Evolutionary conservation across 768 basidiomycete genomes (phyloP), one percentile per base, ranked within the genome.

Genomic region (Termitomyces sp.): DNA sequence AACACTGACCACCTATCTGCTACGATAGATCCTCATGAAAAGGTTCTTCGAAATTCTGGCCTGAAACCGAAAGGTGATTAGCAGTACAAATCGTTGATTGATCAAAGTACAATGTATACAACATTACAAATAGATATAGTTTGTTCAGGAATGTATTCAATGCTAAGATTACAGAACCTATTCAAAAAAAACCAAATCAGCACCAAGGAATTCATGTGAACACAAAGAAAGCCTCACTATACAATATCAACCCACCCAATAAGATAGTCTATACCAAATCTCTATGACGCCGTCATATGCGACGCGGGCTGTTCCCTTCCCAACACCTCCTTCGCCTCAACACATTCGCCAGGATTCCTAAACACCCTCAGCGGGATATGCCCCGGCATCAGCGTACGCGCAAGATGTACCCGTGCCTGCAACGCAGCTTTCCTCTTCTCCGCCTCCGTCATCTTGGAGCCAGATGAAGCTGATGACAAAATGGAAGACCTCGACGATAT

Each of bases 311-410:
- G 31, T 46, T 70, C 64, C 49, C 62, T 64, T 44, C 57, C 62
- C 47, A 83, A 62, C 53, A 82, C 72, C 44, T 74, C 69, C 35
- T 69, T 70, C 22, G 76, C 79, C 68, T 92, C 90, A 15, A 78
- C 73, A 64, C 89, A 91, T 61, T 93, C 88, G 58, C 62, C 70
- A 10, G 91, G 85, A 39, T 81, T 68, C 60, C 82, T 77, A 65
- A 93, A 93, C 25, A 91, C 66, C 50, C 88, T 77, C 63, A 92
- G 67, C 18, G 72, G 68, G 10, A 90, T 74, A 58, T 81, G 72
- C 29, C 67, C 60, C 5, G 88, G 85, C 63, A 89, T 80, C 64
- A 77, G 68, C 58, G 72, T 74, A 52, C 88, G 71, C 25, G 88
- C 88, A 55, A 70, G 73, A 70, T 82, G 82, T 51, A 92, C 78